These are phyloP conservation scores for Rutidosis leptorrhynchoides DNA, from an alignment of 129 eudicot genomes.

Conservation along the genomic window DNA sequence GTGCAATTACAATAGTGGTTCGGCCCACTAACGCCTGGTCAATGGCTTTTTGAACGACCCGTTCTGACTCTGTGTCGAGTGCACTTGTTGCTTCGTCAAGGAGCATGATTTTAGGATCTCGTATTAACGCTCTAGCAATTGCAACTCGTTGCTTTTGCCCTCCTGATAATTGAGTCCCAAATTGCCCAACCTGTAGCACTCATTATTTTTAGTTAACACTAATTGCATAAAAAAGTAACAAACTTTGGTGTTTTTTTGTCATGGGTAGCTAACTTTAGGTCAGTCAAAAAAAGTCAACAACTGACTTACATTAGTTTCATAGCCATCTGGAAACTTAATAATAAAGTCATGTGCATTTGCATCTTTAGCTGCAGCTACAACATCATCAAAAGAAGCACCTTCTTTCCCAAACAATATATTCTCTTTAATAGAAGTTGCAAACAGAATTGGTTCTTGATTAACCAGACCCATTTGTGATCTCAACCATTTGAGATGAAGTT, in stretches of 20 bases:
- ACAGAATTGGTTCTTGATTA: constrained; percentile 76
- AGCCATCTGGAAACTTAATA: constrained; percentile 59
- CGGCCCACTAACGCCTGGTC: constrained; percentile 64
- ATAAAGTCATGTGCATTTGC: constrained; percentile 76
- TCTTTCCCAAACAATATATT: constrained; percentile 75
- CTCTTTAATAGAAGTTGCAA: constrained; percentile 73
- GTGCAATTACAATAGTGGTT: constrained; percentile 63
- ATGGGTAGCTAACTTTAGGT: background rate
- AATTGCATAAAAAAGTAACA: background rate
- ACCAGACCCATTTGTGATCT: constrained; percentile 80
- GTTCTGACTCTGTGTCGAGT: constrained; percentile 61
- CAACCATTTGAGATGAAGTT: constrained; percentile 70
- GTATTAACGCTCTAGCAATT: constrained; percentile 66
- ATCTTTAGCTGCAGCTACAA: constrained; percentile 58
- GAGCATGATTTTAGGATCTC: constrained; percentile 56
- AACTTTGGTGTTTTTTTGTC: background rate
- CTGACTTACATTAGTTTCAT: constrained; percentile 65
- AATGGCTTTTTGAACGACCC: constrained; percentile 60
- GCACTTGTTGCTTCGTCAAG: constrained; percentile 89
- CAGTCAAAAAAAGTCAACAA: background rate
- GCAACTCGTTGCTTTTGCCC: constrained; percentile 80
- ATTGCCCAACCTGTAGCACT: constrained; percentile 59
- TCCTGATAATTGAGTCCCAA: constrained; percentile 69
- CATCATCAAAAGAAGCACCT: constrained; percentile 56
- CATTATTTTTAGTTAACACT: background rate